Percentiles rank a stretch among this genome's conserved stretches.
Evolutionary conservation across 805 yeast genomes (phyloP).

Genomic region (Kuraishia borneana): DNA sequence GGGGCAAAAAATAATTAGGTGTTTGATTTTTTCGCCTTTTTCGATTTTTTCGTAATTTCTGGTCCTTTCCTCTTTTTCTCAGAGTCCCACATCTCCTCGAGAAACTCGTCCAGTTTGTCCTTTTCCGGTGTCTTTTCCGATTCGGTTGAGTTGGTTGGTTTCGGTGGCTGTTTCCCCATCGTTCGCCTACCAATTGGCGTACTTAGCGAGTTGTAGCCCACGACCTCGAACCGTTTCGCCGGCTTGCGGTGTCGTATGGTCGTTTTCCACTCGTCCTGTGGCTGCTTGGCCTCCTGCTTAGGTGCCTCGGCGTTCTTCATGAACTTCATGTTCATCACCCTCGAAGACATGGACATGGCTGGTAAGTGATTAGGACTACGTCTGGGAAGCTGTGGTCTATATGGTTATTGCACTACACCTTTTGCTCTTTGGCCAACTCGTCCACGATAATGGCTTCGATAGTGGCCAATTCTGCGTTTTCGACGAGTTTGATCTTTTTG

Average conservation of each 20-base stretch:
- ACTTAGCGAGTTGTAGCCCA: conserved; percentile 15
- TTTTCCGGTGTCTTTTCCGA: background rate
- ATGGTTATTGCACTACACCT: conserved; percentile 3
- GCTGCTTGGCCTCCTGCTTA: conserved; percentile 23
- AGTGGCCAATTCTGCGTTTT: conserved; percentile 59
- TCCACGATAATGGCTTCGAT: conserved; percentile 70
- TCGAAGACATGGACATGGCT: conserved; percentile 44
- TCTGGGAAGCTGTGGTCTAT: conserved; percentile 7
- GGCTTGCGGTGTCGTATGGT: conserved; percentile 9
- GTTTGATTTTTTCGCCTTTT: conserved; percentile 2
- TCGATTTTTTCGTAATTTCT: conserved; percentile 3
- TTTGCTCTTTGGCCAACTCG: conserved; percentile 41
- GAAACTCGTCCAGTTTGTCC: conserved; percentile 4
- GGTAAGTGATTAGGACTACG: no score
- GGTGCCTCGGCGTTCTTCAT: conserved; percentile 34
- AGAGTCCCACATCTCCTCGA: conserved; percentile 3
- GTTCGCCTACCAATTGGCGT: conserved; percentile 4
- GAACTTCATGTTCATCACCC: conserved; percentile 81
- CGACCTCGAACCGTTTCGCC: conserved; percentile 6
- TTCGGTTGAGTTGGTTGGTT: conserved; percentile 14
- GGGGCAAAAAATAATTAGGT: background rate
- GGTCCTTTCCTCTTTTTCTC: conserved; percentile 7
- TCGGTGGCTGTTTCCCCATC: conserved; percentile 13
- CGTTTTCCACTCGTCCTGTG: conserved; percentile 9
- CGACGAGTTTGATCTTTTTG: conserved; percentile 63